phyloP scores from a whole-genome alignment of 768 basidiomycete genomes.

The Filobasidium wieringae region DNA sequence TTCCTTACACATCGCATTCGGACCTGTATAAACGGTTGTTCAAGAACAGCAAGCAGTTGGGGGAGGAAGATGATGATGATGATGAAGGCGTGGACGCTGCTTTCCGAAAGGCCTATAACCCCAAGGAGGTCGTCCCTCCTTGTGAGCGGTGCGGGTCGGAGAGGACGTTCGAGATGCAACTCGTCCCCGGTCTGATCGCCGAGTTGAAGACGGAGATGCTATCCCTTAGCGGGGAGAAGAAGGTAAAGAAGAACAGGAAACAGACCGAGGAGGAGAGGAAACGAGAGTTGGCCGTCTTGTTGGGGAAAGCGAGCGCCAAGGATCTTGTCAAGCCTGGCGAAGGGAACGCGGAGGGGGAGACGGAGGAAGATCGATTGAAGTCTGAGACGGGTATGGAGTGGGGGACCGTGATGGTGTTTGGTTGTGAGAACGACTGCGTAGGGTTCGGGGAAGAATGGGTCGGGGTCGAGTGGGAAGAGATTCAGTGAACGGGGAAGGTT shows the following conservation, averaged over 20 bases:
- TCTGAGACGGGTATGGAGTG: conserved; percentile 66
- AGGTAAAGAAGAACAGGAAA: conserved; percentile 27
- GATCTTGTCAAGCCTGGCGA: conserved; percentile 23
- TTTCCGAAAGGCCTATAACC: conserved; percentile 42
- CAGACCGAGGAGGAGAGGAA: conserved; percentile 59
- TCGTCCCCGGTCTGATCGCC: conserved; percentile 89
- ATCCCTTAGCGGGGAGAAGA: conserved; percentile 23
- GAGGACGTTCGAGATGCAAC: conserved; percentile 80
- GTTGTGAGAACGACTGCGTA: conserved; percentile 65
- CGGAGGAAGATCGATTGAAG: conserved; percentile 10
- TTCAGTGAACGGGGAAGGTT: conserved; percentile 1
- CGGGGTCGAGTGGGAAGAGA: conserved; percentile 36
- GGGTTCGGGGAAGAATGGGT: conserved; percentile 36
- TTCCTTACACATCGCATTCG: conserved; percentile 69
- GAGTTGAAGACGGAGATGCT: conserved; percentile 44
- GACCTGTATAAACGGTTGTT: conserved; percentile 62
- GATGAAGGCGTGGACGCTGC: conserved; percentile 24
- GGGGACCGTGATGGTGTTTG: conserved; percentile 84
- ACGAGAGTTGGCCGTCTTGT: conserved; percentile 48
- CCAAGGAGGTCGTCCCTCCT: conserved; percentile 45
- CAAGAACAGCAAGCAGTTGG: conserved; percentile 22
- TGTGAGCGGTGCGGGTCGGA: conserved; percentile 58
- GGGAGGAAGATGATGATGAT: conserved; percentile 14
- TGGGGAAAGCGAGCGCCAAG: not conserved
- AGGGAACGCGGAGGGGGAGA: conserved; percentile 41